phyloP scores from a whole-genome alignment of 1,284 basidiomycete species.

The Ustilago cynodontis region DNA sequence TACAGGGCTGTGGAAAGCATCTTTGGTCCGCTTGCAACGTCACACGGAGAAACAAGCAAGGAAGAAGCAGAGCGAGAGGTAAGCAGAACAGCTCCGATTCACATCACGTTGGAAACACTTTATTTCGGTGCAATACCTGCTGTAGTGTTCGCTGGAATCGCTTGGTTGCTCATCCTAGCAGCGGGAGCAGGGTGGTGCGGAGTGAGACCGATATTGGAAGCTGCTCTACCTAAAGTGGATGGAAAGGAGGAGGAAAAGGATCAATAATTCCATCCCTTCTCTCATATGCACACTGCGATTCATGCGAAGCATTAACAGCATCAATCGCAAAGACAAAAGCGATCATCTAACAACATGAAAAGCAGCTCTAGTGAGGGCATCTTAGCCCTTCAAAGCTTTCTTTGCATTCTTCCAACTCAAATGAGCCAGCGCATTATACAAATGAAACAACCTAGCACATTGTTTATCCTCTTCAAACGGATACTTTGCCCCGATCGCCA shows the following conservation, averaged over 20 bases:
- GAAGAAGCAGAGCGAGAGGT: not conserved
- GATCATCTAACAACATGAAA: too few relatives aligned
- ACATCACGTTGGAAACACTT: conserved; percentile 34
- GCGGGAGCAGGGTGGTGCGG: conserved; percentile 11
- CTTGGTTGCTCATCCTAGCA: conserved; percentile 2
- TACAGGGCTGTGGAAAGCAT: conserved; percentile 16
- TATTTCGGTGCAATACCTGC: conserved; percentile 22
- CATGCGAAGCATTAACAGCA: conserved; percentile 15
- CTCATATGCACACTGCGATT: not conserved
- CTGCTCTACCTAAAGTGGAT: not conserved
- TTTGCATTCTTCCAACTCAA: conserved; percentile 60
- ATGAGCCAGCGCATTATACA: conserved; percentile 73
- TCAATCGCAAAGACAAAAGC: not conserved
- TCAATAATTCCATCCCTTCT: not conserved
- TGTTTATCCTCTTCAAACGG: conserved; percentile 70
- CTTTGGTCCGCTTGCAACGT: conserved; percentile 14
- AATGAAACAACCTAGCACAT: conserved; percentile 73
- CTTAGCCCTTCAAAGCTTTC: conserved; percentile 43
- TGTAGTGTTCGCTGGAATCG: conserved; percentile 11
- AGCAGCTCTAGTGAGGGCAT: conserved; percentile 3
- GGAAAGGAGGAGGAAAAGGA: conserved; percentile 8
- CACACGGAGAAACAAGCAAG: too few relatives aligned
- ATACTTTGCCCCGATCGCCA: conserved; percentile 75
- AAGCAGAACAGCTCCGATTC: conserved; percentile 24
- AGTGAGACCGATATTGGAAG: conserved; percentile 11